Conservation (phyloP, 441 rosid species). For the Gossypium armourianum region DNA sequence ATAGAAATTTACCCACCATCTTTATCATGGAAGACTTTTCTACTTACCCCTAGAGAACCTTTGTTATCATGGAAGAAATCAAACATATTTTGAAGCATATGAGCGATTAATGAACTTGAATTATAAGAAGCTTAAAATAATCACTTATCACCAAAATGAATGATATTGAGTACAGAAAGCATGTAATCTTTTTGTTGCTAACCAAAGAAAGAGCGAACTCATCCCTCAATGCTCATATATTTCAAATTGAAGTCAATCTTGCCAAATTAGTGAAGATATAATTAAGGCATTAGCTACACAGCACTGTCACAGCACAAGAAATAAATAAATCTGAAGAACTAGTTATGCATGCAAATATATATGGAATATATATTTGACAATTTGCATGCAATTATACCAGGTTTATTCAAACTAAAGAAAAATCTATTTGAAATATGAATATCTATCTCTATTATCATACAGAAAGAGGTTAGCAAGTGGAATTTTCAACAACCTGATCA, state of each 20-base stretch:
- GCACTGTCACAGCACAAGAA: background rate
- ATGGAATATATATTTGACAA: background rate
- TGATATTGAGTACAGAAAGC: background rate
- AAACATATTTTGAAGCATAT: conserved; percentile 4
- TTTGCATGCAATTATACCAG: background rate
- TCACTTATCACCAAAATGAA: background rate
- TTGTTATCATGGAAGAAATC: background rate
- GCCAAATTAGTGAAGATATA: background rate
- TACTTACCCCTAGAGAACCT: background rate
- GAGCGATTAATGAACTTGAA: background rate
- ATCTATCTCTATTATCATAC: conserved; percentile 2
- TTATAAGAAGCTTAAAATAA: background rate
- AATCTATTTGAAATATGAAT: background rate
- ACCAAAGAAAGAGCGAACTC: background rate
- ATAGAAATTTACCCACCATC: background rate
- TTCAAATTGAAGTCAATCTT: conserved; percentile 5
- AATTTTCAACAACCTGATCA: conserved; percentile 46
- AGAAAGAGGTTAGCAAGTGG: conserved; percentile 7
- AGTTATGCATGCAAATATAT: background rate
- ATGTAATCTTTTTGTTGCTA: background rate
- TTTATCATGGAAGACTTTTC: background rate
- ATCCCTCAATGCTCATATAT: conserved; percentile 5
- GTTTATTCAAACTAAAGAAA: conserved; percentile 11
- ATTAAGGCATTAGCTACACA: background rate
- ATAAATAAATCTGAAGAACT: background rate